Base-by-base conservation (phyloP, 805 yeast genomes). In the Spathaspora hagerdaliae region DNA sequence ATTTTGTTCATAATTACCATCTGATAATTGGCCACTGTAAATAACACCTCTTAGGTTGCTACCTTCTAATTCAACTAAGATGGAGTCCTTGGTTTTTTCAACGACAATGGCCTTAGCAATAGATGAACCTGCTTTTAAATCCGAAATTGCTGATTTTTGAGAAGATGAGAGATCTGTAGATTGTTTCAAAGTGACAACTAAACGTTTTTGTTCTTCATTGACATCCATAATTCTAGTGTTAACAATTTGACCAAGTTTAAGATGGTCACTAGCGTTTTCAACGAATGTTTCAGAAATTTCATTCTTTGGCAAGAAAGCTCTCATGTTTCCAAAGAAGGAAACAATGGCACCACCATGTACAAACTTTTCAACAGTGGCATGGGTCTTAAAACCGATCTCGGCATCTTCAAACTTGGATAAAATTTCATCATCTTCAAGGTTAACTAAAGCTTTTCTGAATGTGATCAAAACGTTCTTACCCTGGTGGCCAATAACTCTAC, bases 241-340 rank as follows among this genome's bases (percentile, higher is more conserved):
- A 34, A 94, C 83, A 1, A 96, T 83, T 66, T 94, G 98, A 5
- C 96, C 96, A 12, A 86, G 59, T 52, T 81, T 82, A 54, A 92
- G 75, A 63, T 84, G 85, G 53, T 90, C 92, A 52, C 77, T 79
- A 14, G 96, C 90, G 45, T 81, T 79, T 42, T 73, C 75, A 35
- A 91, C 94, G 61, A 78, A 87, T 1, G 96, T 82, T 65, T 94
- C 98, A 44, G 95, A 85, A 56, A 94, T 87, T 69, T 94, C 98
- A 44, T 83, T 73, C 52, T 83, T 81, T 29, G 99, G 98, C 49
- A 94, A 71, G 61, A 81, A 91, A 0, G 90, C 99, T 52, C 75
- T 79, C 37, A 87, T 63, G 43, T 75, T 74, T 44, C 94, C 96
- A 58, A 88, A 91, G 59, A 94, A 90, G 12, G 90, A 79, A 6